Percentiles rank a stretch among this genome's conserved stretches.
Evolutionary conservation across 2,329 filamentous ascomycete species (phyloP).

Genomic region (Pseudogymnoascus sp.): DNA sequence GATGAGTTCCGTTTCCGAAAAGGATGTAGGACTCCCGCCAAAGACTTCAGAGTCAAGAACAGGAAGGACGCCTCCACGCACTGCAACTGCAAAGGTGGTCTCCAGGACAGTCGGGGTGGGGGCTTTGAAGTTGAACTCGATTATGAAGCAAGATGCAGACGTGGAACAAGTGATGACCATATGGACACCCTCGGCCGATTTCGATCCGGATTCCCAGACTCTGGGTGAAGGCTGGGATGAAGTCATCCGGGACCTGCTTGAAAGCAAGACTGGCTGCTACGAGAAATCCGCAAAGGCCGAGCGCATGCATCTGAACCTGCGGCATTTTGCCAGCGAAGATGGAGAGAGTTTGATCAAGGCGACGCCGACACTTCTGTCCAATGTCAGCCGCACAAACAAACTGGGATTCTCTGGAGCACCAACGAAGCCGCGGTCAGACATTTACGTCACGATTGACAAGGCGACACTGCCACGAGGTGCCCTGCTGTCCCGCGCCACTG

Average conservation of each 20-base stretch:
- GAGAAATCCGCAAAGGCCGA: constrained; percentile 65
- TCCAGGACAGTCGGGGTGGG: constrained; percentile 69
- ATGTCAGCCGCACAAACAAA: constrained; percentile 71
- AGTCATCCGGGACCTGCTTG: constrained; percentile 63
- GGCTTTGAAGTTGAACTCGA: constrained; percentile 62
- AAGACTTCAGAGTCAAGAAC: not conserved
- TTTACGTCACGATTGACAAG: constrained; percentile 79
- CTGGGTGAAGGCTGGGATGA: constrained; percentile 61
- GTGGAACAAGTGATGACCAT: constrained; percentile 67
- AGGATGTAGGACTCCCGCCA: not conserved
- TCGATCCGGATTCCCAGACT: constrained; percentile 45
- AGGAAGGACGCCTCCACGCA: constrained; percentile 39
- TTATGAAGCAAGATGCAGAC: constrained; percentile 64
- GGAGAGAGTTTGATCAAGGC: constrained; percentile 73
- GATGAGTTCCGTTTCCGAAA: constrained; percentile 41
- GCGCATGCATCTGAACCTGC: constrained; percentile 69
- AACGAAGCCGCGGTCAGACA: constrained; percentile 80
- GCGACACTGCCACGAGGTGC: constrained; percentile 72
- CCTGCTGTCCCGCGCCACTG: constrained; percentile 54
- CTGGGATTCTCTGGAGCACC: constrained; percentile 93
- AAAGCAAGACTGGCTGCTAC: constrained; percentile 64
- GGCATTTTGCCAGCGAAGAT: constrained; percentile 68
- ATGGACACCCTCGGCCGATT: constrained; percentile 57
- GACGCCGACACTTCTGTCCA: constrained; percentile 79
- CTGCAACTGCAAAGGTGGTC: constrained; percentile 42